Evolutionary conservation across 129 eudicot species (phyloP), one percentile per base, ranked within the genome.

Genomic region (Gnaphalium uliginosum): DNA sequence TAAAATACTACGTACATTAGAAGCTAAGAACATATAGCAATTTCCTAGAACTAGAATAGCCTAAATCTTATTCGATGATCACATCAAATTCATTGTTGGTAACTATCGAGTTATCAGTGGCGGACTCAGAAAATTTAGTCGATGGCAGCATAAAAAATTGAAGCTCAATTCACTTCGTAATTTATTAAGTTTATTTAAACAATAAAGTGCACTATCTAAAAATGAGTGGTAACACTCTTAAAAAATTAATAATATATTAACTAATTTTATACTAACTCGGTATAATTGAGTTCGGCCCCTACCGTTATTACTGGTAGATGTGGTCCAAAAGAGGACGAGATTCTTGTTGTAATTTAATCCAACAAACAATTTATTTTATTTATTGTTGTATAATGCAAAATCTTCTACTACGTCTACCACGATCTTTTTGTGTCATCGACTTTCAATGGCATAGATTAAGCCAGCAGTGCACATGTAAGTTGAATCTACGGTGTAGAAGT

Each of bases 401-500:
- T 81, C 72, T 2, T 62, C 57, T 75, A 41, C 24, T 22, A 69
- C 79, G 37, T 66, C 78, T 6, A 27, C 67, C 68, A 56, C 56
- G 62, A 50, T 35, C 73, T 43, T n/a, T 76, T 29, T 29, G 69
- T 23, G 29, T 22, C 14, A 68, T 24, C 76, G 74, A 46, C 37
- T 46, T 71, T 75, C 74, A 39, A 64, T 77, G 84, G 84, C 83
- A 81, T 72, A 10, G 85, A 83, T 81, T 63, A 27, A 68, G 78
- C 30, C 14, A 17, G 46, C 1, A n/a, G 11, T 26, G 27, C 51
- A 71, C 83, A 71, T 68, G 68, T 64, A 71, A 22, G 75, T 85
- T 60, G 67, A 67, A 87, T 87, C 79, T 29, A 61, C 77, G 92
- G 86, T 78, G 30, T 25, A 29, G 56, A 76, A 62, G 11, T 41